Percentiles rank a stretch among this genome's conserved stretches.
These are phyloP conservation scores for Elsinoe necatrix DNA, from an alignment of 2,329 filamentous ascomycete genomes.

Conservation along the genomic window DNA sequence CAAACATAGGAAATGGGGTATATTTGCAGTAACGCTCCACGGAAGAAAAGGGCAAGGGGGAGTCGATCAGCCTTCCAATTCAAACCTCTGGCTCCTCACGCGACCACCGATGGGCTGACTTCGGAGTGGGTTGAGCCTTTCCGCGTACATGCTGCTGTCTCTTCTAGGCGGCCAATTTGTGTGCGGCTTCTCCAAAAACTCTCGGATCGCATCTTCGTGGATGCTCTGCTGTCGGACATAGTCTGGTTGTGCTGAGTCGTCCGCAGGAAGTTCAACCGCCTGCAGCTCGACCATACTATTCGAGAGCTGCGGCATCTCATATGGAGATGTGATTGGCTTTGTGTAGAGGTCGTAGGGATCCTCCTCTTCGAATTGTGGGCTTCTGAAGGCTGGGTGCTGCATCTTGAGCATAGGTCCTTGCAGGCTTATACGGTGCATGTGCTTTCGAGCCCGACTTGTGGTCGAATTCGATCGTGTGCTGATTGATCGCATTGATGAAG, in stretches of 20 bases:
- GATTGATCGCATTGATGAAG: neutral
- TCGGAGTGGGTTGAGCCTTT: constrained; percentile 1
- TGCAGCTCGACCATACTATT: constrained; percentile 3
- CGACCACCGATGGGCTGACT: neutral
- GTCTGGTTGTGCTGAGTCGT: constrained; percentile 1
- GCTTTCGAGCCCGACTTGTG: neutral
- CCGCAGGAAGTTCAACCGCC: constrained; percentile 2
- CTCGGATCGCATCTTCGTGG: constrained; percentile 11
- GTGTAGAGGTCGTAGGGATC: neutral
- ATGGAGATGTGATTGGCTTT: neutral
- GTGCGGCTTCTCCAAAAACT: constrained; percentile 7
- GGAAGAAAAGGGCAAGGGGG: neutral
- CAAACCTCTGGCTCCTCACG: neutral
- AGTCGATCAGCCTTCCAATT: neutral
- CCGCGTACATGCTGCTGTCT: constrained; percentile 9
- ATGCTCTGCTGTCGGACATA: constrained; percentile 10
- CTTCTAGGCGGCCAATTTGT: neutral
- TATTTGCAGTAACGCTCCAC: constrained; percentile 9
- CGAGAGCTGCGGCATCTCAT: neutral
- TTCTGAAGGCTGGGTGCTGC: neutral
- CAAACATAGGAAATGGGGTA: constrained; percentile 8
- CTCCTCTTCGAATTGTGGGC: neutral
- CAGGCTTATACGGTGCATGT: constrained; percentile 9
- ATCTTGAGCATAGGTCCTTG: constrained; percentile 1
- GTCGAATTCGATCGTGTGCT: neutral